Base-by-base conservation (phyloP, 139 green algal species). In the Haematococcus sp. region DNA sequence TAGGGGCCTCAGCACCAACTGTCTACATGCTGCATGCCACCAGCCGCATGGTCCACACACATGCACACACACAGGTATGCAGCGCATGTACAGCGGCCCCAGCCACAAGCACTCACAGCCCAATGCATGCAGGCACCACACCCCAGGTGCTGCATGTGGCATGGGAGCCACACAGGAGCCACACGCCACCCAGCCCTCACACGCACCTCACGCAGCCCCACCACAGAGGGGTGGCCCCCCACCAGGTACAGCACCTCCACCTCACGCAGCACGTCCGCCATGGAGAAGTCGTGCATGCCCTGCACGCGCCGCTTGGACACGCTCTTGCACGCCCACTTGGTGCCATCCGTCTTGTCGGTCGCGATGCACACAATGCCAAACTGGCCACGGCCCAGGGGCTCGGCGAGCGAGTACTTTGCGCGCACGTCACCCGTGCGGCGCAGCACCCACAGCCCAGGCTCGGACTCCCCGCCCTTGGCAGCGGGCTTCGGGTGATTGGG, bases 211-310 rank as follows among this genome's bases (percentile, higher is more conserved):
- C 44, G 5, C 65, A 80, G 66, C 27, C 71, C 46, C 30, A 80
- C 54, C 40, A 80, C 61, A 32, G 43, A 54, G 9, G 64, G 52
- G 56, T 80, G 74, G 55, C 74, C 74, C 4, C 65, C 65, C n/a
- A 80, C 51, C n/a, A 60, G 63, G 74, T 74, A 80, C 55, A 80
- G 54, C 31, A 80, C 25, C 66, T 80, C 74, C 28, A 80, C 73
- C 60, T 77, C 54, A 2, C 66, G 44, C 27, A 72, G 66, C n/a
- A 72, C 66, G 28, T 72, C 66, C 44, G 46, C 44, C 66, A 72
- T 72, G 44, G 31, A 56, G 46, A 72, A 72, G 43, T 72, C 66
- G 27, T 72, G 66, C 66, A 72, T 72, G 44, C 66, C 66, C 66
- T 68, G 49, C 7, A 70, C 65, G 11, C 65, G 33, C 55, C 74